Conservation (phyloP, 352 stramenopile species). For the Phytophthora citrophthora region DNA sequence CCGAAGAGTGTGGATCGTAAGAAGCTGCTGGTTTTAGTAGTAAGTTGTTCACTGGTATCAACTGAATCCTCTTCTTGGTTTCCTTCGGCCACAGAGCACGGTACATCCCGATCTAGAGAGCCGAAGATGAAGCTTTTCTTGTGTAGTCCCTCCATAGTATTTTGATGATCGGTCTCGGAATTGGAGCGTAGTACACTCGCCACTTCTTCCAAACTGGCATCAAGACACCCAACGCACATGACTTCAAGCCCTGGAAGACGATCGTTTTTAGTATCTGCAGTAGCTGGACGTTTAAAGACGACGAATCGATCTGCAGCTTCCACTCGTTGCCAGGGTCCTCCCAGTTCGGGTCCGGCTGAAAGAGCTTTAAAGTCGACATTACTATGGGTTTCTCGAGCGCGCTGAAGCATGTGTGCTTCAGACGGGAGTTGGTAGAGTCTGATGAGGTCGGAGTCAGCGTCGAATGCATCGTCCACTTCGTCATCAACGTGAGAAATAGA, state of each 20-base stretch:
- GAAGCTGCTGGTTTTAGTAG: slow-evolving; percentile 38
- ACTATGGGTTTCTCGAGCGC: slow-evolving; percentile 14
- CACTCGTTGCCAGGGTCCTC: slow-evolving; percentile 18
- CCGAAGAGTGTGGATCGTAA: slow-evolving; percentile 27
- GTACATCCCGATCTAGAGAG: slow-evolving; percentile 24
- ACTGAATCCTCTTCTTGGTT: slow-evolving; percentile 3
- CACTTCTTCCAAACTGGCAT: slow-evolving; percentile 32
- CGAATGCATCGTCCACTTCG: not conserved
- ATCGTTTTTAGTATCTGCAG: not conserved
- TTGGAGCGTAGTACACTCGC: slow-evolving; percentile 15
- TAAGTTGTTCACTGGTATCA: slow-evolving; percentile 15
- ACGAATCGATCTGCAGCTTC: slow-evolving; percentile 14
- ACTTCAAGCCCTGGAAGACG: slow-evolving; percentile 20
- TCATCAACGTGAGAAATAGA: slow-evolving; percentile 4
- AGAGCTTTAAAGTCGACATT: slow-evolving; percentile 18
- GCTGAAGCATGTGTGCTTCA: slow-evolving; percentile 13
- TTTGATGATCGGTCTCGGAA: slow-evolving; percentile 18
- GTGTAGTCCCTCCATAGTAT: slow-evolving; percentile 36
- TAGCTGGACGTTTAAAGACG: slow-evolving; percentile 10
- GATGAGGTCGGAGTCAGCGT: not conserved
- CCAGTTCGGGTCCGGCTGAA: slow-evolving; percentile 5
- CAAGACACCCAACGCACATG: slow-evolving; percentile 23
- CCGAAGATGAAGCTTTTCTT: slow-evolving; percentile 37
- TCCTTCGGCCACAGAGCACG: slow-evolving; percentile 6
- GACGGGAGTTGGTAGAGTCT: slow-evolving; percentile 14